A percentile compares a stretch with the other conserved stretches of the same genome.
Conservation (phyloP, 441 rosid species). For the Erodium trifolium region DNA sequence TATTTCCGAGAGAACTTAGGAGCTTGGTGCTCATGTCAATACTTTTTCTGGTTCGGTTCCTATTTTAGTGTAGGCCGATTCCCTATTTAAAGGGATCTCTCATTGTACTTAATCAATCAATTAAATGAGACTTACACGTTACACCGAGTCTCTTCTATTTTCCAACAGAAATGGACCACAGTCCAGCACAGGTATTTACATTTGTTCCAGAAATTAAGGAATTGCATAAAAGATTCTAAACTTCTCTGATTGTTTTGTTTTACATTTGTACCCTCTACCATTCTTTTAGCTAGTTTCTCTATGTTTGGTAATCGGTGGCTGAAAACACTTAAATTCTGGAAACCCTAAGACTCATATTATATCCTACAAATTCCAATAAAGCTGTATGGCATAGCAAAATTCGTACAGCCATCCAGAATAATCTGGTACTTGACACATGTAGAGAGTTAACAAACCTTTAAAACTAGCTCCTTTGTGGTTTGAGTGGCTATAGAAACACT, state of each 20-base stretch:
- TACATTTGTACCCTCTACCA: background rate
- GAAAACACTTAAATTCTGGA: background rate
- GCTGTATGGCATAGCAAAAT: constrained; percentile 1
- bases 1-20: background rate
- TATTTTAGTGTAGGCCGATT: background rate
- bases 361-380: background rate
- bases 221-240: background rate
- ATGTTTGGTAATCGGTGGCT: background rate
- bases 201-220: background rate
- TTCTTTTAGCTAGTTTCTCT: background rate
- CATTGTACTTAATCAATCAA: too few relatives aligned
- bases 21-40: background rate
- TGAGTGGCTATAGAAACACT: constrained; percentile 98
- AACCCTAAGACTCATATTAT: background rate
- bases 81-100: too few relatives aligned
- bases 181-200: background rate
- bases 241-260: background rate
- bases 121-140: too few relatives aligned
- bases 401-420: background rate
- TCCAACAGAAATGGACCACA: background rate
- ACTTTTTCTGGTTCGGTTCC: background rate
- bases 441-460: constrained; percentile 44
- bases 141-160: background rate
- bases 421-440: too few relatives aligned
- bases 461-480: constrained; percentile 95